Base-by-base conservation (phyloP, 2,329 filamentous ascomycete species). In the Fusarium napiforme region DNA sequence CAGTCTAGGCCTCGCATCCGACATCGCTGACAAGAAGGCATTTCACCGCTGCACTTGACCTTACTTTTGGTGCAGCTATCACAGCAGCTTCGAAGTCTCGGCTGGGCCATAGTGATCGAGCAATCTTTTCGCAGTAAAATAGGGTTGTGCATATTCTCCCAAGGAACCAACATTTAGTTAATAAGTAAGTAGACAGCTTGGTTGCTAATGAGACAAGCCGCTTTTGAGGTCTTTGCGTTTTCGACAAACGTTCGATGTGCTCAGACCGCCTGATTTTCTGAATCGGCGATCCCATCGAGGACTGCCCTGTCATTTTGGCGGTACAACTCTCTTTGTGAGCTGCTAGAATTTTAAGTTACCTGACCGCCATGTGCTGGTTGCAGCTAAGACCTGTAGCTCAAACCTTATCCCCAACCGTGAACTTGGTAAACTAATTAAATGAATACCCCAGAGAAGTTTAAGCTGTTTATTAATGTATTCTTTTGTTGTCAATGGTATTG, bases 401-500 rank as follows among this genome's bases (percentile, higher is more conserved):
- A 37, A 53, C 34, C 23, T 53, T 53, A 53, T 26, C 19, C 10
- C 16, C 2, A 11, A 21, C 18, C 1, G 9, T 14, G 11, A 7
- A 19, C 5, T 14, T 36, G 5, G 5, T 16, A 21, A 52, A 36
- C 15, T 26, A 16, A 2, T 11, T 8, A 11, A 2, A 9, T 16
- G 3, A 19, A 37, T 16, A 7, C 7, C 34, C 34, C 15, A 36
- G 14, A 16, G 15, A 15, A 12, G 12, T 2, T 6, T 9, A 2
- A 4, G 3, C 3, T 16, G 3, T 4, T 5, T 4, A 9, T 26
- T 9, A 21, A 7, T 11, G 2, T 6, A 5, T 53, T 37, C 6
- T 2, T 1, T 12, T 16, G 3, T 7, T 4, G 2, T 5, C 0
- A 32, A 12, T 2, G 0, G 4, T 7, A 12, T 49, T 12, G 4